Evolutionary conservation across 202 grass and related monocot species (phyloP).

Genomic region (Setaria italica): DNA sequence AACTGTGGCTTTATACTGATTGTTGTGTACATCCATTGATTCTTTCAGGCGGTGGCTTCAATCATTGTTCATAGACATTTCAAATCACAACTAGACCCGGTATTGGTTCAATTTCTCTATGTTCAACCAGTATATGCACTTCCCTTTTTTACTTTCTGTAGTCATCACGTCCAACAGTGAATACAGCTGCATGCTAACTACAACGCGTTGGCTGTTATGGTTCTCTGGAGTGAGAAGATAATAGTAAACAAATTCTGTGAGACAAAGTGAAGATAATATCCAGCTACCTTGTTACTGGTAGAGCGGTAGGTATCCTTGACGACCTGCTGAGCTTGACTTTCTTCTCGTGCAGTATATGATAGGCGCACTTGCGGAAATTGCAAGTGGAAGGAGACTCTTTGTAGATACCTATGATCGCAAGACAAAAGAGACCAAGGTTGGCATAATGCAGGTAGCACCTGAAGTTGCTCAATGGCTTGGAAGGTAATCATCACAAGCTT

Average conservation of each 20-base stretch:
- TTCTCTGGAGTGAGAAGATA: constrained; percentile 4
- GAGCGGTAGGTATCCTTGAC: background rate
- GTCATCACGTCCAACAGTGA: background rate
- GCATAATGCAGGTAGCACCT: constrained; percentile 84
- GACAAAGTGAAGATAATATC: constrained; percentile 27
- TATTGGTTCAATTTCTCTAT: constrained; percentile 56
- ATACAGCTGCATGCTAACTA: constrained; percentile 3
- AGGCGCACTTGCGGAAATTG: constrained; percentile 83
- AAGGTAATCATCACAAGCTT: constrained; percentile 54
- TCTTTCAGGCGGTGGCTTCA: constrained; percentile 75
- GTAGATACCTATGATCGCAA: constrained; percentile 74
- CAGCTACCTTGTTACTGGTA: constrained; percentile 1
- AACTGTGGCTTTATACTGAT: constrained; percentile 36
- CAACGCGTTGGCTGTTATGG: constrained; percentile 7
- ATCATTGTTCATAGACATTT: constrained; percentile 81
- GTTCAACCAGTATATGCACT: constrained; percentile 17
- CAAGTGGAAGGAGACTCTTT: constrained; percentile 78
- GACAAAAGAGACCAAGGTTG: constrained; percentile 78
- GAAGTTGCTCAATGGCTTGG: constrained; percentile 90
- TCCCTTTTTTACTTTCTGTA: background rate
- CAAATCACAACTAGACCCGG: constrained; percentile 83
- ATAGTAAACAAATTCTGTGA: constrained; percentile 12
- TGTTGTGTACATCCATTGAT: constrained; percentile 24
- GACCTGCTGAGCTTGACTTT: constrained; percentile 41
- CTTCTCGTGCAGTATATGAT: constrained; percentile 77